Percentiles rank a stretch among this genome's conserved stretches.
phyloP scores from a whole-genome alignment of 192 early-diverging fungal genomes.

The Mortierella claussenii region DNA sequence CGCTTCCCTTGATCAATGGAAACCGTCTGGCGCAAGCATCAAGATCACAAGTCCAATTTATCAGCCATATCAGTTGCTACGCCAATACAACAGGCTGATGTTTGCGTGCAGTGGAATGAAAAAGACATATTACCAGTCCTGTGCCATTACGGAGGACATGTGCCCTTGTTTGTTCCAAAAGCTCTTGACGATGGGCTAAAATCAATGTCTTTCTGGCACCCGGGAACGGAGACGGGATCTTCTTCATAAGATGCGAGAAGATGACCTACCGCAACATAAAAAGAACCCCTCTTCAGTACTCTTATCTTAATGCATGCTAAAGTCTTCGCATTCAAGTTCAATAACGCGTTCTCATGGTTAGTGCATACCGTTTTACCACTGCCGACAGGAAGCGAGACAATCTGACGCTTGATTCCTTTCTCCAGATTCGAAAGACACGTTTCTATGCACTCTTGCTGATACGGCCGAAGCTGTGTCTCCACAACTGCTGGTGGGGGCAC shows the following conservation, averaged over 20 bases:
- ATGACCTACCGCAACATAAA: conserved; percentile 62
- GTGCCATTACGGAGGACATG: conserved; percentile 75
- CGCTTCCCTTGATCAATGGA: conserved; percentile 74
- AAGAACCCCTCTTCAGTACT: neutral
- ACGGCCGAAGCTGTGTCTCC: conserved; percentile 68
- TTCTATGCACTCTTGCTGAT: conserved; percentile 91
- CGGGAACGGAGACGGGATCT: conserved; percentile 67
- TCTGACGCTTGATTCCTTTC: conserved; percentile 74
- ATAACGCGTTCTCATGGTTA: neutral
- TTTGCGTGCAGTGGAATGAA: too few species aligned
- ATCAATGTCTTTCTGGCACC: conserved; percentile 82
- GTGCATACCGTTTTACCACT: conserved; percentile 86
- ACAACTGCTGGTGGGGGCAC: neutral
- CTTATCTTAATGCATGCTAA: conserved; percentile 2
- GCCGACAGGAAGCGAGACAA: conserved; percentile 81
- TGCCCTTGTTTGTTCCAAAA: conserved; percentile 80
- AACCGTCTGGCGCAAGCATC: conserved; percentile 52
- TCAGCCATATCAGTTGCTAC: too few species aligned
- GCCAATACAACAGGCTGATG: too few species aligned
- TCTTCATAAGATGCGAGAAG: conserved; percentile 83
- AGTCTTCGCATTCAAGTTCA: neutral
- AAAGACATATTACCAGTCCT: conserved; percentile 59
- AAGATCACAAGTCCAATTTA: neutral
- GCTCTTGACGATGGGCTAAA: conserved; percentile 90
- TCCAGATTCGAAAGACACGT: conserved; percentile 63